Evolutionary conservation across 1,284 basidiomycete species (phyloP), one percentile per base, ranked within the genome.

Genomic region (Macrocybe sp.): DNA sequence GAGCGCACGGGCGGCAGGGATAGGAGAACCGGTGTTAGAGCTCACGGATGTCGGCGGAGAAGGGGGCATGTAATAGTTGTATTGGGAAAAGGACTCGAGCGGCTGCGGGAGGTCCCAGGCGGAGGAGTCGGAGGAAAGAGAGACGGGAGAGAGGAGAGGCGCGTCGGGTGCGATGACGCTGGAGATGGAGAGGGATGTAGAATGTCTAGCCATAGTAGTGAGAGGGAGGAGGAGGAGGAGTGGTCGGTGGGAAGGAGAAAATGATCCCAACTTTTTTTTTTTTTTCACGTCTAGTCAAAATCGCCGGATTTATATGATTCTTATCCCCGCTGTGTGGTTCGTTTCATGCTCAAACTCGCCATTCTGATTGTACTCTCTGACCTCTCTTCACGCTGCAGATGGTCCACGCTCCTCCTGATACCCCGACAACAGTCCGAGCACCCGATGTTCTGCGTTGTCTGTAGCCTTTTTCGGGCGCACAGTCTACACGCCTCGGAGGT

Each of bases 121-220:
- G 6, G 48, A 33, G 38, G 67, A 55, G 53, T 79, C 75, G 37
- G 53, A 64, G 39, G 22, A 22, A 22, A 22, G 22, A 22, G 22
- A 22, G 22, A 74, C 60, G 37, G 79, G 78, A 37, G 79, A 77
- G 52, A 77, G 70, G 41, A 84, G 69, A 48, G 76, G 70, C 35
- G 76, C 73, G 65, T 85, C 81, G 56, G 61, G 57, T 46, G 75
- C 64, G 59, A 79, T 75, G 59, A 83, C 70, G 55, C 77, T 73
- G 54, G 79, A 76, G 72, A 81, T 76, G 62, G 69, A 64, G 51
- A 76, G 67, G 52, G 70, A 60, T 46, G 70, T 65, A 51, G 68
- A 54, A 47, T 50, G 55, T 45, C 53, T 56, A 41, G 58, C 49
- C 59, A 63, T 60, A 33, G 37, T 7, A 4, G n/a, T n/a, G 28